These are phyloP conservation scores for Hemileccinum hortonii DNA, from an alignment of 1,284 basidiomycete species.

Conservation along the genomic window DNA sequence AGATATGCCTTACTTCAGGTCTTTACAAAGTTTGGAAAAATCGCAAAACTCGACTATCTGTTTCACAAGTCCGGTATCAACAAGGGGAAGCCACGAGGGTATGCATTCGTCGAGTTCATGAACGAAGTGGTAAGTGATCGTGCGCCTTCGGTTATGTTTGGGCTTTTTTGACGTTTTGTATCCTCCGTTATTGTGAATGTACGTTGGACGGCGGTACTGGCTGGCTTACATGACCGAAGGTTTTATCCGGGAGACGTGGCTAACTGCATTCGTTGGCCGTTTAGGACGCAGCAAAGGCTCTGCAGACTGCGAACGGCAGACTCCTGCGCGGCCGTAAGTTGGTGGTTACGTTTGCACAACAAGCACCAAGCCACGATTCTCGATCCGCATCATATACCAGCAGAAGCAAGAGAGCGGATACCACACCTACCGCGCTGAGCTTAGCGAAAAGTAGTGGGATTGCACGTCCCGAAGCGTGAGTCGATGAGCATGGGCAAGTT, in stretches of 20 bases:
- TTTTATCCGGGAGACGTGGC: conserved; percentile 12
- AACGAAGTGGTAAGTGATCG: conserved; percentile 70
- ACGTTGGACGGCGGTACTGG: conserved; percentile 20
- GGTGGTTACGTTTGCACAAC: conserved; percentile 86
- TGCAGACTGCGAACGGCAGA: conserved; percentile 75
- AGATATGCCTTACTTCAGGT: conserved; percentile 87
- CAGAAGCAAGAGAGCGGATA: conserved; percentile 27
- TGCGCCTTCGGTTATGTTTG: conserved; percentile 20
- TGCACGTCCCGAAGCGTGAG: conserved; percentile 60
- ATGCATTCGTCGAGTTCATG: conserved; percentile 89
- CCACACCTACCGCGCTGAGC: conserved; percentile 82
- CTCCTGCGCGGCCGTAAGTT: conserved; percentile 84
- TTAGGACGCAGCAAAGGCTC: conserved; percentile 84
- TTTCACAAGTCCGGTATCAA: conserved; percentile 90
- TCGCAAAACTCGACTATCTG: conserved; percentile 90
- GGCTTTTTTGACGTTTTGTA: conserved; percentile 28
- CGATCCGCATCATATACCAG: conserved; percentile 28
- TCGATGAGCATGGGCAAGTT: conserved; percentile 9
- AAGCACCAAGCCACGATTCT: conserved; percentile 58
- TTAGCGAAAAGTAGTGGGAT: conserved; percentile 73
- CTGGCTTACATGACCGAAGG: conserved; percentile 22
- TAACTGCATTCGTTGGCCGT: conserved; percentile 21
- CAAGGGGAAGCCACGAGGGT: conserved; percentile 92
- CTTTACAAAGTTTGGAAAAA: conserved; percentile 88
- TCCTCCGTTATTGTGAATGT: conserved; percentile 53